Evolutionary conservation across 225 moss, liverwort and hornwort species (phyloP), one percentile per base, ranked within the genome.

Genomic region (Rhytidiadelphus loreus): DNA sequence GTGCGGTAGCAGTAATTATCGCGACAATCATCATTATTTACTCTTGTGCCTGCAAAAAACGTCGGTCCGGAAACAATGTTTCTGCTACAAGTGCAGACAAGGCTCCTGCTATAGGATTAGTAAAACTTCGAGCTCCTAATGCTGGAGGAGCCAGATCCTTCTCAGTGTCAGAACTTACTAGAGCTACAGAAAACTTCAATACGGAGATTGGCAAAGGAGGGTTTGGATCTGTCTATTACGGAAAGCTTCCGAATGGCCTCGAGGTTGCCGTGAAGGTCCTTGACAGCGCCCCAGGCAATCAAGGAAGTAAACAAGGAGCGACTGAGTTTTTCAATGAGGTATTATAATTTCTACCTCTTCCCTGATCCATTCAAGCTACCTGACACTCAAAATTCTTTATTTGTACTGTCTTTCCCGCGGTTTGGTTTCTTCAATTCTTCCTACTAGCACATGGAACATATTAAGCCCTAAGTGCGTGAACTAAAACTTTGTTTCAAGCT

Each of bases 211-310:
- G 92, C 28, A 86, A 72, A 66, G 86, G 89, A 18, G 86, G 82
- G 20, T 89, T 86, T 57, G 82, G 86, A 12, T 12, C 48, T 13
- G 86, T 89, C 25, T 89, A 82, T 20, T 76, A 86, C 7, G 89
- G 89, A 48, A 75, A 58, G 65, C 86, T 89, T 22, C 50, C 86
- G 11, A n/a, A 46, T 74, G 89, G 89, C 25, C 1, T 16, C 7
- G 75, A 89, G 50, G 76, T 89, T 44, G 89, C 89, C 6, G 82
- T 86, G 18, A 89, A 89, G 75, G 89, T 89, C 65, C 85, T 86
- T 46, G 58, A 57, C 20, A 81, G 13, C n/a, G 14, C 37, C 53
- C 39, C 26, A 41, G 60, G 18, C n/a, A 39, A 78, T 32, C 70
- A 71, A 52, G 52, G 8, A 81, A 57, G 35, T 53, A 29, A 37